Base-by-base conservation (phyloP, 2,329 filamentous ascomycete genomes). In the Alternaria triticina region DNA sequence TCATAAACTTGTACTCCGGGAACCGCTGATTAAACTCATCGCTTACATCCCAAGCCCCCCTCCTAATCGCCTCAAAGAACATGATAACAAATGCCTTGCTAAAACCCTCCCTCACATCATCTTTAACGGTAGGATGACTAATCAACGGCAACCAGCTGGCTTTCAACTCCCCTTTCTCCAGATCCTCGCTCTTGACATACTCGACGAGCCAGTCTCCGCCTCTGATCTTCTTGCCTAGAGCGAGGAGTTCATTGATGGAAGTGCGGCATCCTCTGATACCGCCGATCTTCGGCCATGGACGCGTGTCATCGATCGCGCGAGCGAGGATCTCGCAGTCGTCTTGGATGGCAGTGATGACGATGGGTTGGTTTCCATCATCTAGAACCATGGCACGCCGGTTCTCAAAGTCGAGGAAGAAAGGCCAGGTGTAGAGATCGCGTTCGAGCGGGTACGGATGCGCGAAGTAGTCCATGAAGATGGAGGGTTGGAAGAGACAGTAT, bases 401-500 rank as follows among this genome's bases (percentile, higher is more conserved):
- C 13, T 75, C 61, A 8, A 73, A 74, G 36, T 78, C 76, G 36
- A 77, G 47, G 66, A 79, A 77, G 54, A 78, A 77, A 0, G 75
- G 68, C 76, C 74, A 79, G 1, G 76, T 79, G 30, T 69, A 56
- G 4, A 88, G 68, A 30, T 85, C 77, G 36, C 82, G 84, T 7
- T 82, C 72, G 0, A 86, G 82, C 45, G 82, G 78, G 59, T 84
- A 71, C 0, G 87, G 86, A 54, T 78, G 83, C 1, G 84, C 85
- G 33, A 88, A 78, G 75, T 88, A 88, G 71, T 89, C 81, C 23
- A 85, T 69, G 69, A 88, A 87, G 1, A 87, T 67, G 0, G 85
- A 86, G 0, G 84, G 84, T 40, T 88, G 85, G 67, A 89, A 88
- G 0, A 88, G 76, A 0, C 78, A 83, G 72, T 89, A 89, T 62